Base-by-base conservation (phyloP, 139 green algal species). In the Tetraselmis chui region DNA sequence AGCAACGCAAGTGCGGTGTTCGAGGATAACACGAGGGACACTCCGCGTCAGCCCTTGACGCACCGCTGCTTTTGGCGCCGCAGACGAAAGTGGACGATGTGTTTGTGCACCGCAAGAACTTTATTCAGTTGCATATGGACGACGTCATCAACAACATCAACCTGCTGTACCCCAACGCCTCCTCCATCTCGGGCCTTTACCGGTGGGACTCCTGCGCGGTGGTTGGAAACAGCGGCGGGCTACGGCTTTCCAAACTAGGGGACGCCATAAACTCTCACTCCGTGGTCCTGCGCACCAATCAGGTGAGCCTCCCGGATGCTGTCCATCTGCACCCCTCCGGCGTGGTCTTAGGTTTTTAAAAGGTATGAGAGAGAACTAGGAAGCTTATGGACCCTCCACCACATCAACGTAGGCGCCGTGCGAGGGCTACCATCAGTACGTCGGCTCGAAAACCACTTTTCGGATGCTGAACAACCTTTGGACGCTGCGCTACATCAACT, bases 391-490 rank as follows among this genome's bases (percentile, higher is more conserved):
- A n/a, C n/a, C n/a, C n/a, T n/a, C n/a, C n/a, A n/a, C n/a, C n/a
- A n/a, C n/a, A n/a, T n/a, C n/a, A n/a, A n/a, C n/a, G n/a, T 31
- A 82, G 58, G 32, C 78, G 23, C 78, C 78, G 18, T 26, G 22
- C 23, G 58, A 82, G 29, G 78, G 31, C 29, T 82, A 76, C 29
- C 25, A 23, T 28, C 32, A 1, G 5, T 82, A 29, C 26, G 78
- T 82, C 18, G 78, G 78, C 31, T 28, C 5, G 18, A 82, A 82
- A 25, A 82, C 78, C 22, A 76, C 78, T 5, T 76, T 82, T 24
- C 32, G 78, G 24, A 75, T 82, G 30, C 78, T 82, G 78, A 82
- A 82, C 31, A 82, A 59, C 32, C n/a, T 82, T 23, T 82, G 78
- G 78, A 82, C 31, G 31, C 28, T 28, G 31, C 30, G 58, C 31